phyloP scores from a whole-genome alignment of 1,284 basidiomycete genomes.

The Mycosarcoma maydis region DNA sequence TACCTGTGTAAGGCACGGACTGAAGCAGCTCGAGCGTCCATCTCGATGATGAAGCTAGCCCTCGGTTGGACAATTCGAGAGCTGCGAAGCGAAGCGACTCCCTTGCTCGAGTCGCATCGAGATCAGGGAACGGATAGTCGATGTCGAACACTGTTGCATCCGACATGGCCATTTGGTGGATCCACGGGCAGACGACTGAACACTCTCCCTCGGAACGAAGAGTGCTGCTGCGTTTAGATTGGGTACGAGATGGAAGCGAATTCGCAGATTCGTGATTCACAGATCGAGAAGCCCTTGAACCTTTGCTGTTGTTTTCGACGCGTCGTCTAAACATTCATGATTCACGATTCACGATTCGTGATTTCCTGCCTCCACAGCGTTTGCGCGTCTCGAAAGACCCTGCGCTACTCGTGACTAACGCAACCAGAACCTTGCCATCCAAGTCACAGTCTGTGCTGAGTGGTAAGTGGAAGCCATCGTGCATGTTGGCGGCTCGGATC shows the following conservation, averaged over 20 bases:
- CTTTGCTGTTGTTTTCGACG: conserved; percentile 10
- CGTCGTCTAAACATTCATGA: not conserved
- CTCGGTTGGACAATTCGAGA: conserved; percentile 41
- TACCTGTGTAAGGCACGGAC: conserved; percentile 28
- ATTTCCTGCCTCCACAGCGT: conserved; percentile 4
- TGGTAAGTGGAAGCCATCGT: too few relatives aligned
- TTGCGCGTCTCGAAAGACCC: not conserved
- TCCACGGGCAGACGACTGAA: not conserved
- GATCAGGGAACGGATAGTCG: conserved; percentile 46
- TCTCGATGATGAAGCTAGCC: conserved; percentile 44
- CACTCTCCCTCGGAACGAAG: not conserved
- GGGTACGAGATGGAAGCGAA: not conserved
- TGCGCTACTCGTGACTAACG: too few relatives aligned
- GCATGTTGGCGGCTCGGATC: too few relatives aligned
- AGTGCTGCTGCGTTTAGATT: not conserved
- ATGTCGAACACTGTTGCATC: conserved; percentile 40
- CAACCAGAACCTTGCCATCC: not conserved
- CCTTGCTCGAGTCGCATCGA: conserved; percentile 38
- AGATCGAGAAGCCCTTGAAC: not conserved
- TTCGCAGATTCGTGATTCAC: not conserved
- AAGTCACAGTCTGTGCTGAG: too few relatives aligned
- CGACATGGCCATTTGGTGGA: conserved; percentile 13
- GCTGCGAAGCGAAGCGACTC: conserved; percentile 38
- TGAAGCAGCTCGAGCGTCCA: conserved; percentile 59
- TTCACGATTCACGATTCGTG: too few relatives aligned